Evolutionary conservation across 169 alveolate genomes (phyloP), one percentile per base, ranked within the genome.

Genomic region (Eimeria acervulina): DNA sequence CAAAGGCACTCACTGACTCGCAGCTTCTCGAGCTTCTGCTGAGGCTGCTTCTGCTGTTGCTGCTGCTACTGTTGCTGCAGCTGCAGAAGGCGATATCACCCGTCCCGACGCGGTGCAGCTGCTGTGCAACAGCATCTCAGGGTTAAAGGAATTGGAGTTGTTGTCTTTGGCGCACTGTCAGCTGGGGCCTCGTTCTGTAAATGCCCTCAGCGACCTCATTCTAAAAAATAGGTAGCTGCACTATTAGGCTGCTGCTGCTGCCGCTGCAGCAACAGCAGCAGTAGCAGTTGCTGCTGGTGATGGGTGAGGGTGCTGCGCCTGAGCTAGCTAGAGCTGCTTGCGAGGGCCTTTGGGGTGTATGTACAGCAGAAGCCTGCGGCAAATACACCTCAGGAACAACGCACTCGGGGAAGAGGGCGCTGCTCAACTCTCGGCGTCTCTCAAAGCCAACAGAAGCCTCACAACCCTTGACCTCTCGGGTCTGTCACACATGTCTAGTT

Each of bases 121-220:
- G 28, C 74, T 83, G 33, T 83, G 91, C 52, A 76, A 83, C 38
- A 83, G n/a, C 28, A 28, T 47, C 21, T 28, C 36, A 13, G 70
- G 76, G 10, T 52, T 83, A 23, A 51, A 47, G 76, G 38, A 74
- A 5, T 51, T 83, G 74, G 59, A 83, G 51, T 66, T 55, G 74
- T n/a, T 83, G 76, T 83, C 91, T 28, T 66, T 83, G 12, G 51
- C 33, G 31, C 91, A 83, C 55, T 83, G 91, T 52, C 91, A 83
- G 74, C 42, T 83, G 76, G 91, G 91, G 31, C 70, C 47, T 31
- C 52, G 38, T 15, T n/a, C 15, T 47, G 91, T 52, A 2, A 76
- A 52, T 17, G 76, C 70, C 52, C 47, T 83, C 76, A 83, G 70
- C 74, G 74, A 31, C 17, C 51, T 83, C 42, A 52, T 83, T 8